Conservation (phyloP, 1,284 basidiomycete genomes). For the Ceratobasidium sp. region DNA sequence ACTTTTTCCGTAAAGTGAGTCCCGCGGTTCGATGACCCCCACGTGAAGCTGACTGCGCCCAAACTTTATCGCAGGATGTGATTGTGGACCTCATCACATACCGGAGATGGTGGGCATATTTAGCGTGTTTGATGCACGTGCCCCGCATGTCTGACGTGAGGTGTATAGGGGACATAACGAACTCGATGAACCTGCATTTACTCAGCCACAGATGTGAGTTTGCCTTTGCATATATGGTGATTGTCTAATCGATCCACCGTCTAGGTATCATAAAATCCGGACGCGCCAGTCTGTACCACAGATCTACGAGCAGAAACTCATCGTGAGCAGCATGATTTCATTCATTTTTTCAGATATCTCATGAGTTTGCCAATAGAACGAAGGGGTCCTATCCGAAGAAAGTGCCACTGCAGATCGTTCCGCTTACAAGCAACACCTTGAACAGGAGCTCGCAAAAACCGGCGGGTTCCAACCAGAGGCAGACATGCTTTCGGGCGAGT, state of each 20-base stretch:
- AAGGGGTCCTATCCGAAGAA: slow-evolving; percentile 67
- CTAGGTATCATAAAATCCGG: slow-evolving; percentile 79
- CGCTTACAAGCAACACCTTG: slow-evolving; percentile 72
- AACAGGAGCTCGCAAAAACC: slow-evolving; percentile 68
- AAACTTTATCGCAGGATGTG: slow-evolving; percentile 68
- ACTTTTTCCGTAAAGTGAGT: slow-evolving; percentile 80
- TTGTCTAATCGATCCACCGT: not conserved
- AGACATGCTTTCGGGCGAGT: slow-evolving; percentile 72
- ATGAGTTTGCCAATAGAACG: slow-evolving; percentile 60
- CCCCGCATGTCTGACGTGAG: slow-evolving; percentile 11
- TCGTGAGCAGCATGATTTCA: slow-evolving; percentile 64
- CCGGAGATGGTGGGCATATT: slow-evolving; percentile 73
- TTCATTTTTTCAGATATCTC: slow-evolving; percentile 16
- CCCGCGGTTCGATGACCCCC: not conserved
- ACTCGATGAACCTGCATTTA: slow-evolving; percentile 90
- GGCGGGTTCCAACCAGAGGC: slow-evolving; percentile 65
- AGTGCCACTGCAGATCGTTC: slow-evolving; percentile 67
- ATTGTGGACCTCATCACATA: slow-evolving; percentile 91
- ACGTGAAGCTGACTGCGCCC: slow-evolving; percentile 18
- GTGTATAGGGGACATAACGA: slow-evolving; percentile 83
- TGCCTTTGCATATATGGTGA: not conserved
- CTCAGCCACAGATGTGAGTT: slow-evolving; percentile 80
- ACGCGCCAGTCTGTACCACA: slow-evolving; percentile 81
- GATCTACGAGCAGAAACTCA: slow-evolving; percentile 82
- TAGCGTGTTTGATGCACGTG: slow-evolving; percentile 17